Evolutionary conservation across 345 rosid genomes (phyloP).

Genomic region (Moringa oleifera): DNA sequence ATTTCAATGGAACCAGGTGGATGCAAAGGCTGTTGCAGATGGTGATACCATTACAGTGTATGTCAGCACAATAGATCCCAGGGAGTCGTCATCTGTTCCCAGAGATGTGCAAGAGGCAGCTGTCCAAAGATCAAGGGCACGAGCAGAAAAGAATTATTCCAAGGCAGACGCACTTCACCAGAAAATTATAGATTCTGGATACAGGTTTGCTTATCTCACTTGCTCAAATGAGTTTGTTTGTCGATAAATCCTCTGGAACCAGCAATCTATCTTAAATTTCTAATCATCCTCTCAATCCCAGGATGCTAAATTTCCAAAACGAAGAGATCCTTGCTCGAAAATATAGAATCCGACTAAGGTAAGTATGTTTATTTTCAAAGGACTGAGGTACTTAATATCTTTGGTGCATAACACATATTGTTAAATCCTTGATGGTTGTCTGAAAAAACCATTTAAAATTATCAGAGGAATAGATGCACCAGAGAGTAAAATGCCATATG

Average conservation of each 20-base stretch:
- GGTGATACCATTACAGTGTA: conserved; percentile 77
- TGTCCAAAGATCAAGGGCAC: conserved; percentile 51
- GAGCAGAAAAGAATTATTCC: conserved; percentile 46
- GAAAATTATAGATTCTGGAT: conserved; percentile 58
- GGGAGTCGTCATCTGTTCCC: conserved; percentile 62
- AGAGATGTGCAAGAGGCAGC: conserved; percentile 51
- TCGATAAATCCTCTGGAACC: background rate
- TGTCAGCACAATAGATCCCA: conserved; percentile 47
- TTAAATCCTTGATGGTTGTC: background rate
- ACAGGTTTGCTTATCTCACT: conserved; percentile 34
- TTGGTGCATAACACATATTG: background rate
- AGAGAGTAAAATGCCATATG: conserved; percentile 67
- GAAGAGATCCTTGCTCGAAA: conserved; percentile 70
- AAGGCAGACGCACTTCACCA: conserved; percentile 59
- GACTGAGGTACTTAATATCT: background rate
- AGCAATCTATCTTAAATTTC: background rate
- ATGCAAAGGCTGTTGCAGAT: conserved; percentile 64
- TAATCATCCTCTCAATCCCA: conserved; percentile 13
- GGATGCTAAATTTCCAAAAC: conserved; percentile 38
- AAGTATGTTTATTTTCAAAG: conserved; percentile 1
- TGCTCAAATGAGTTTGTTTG: background rate
- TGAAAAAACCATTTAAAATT: too few species aligned
- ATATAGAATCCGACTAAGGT: conserved; percentile 71
- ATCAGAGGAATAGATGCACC: conserved; percentile 92
- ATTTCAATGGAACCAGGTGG: conserved; percentile 54